A percentile compares a stretch with the other conserved stretches of the same genome.
Conservation (phyloP, 179 eudicot species). For the Sideroxylon spinosum region DNA sequence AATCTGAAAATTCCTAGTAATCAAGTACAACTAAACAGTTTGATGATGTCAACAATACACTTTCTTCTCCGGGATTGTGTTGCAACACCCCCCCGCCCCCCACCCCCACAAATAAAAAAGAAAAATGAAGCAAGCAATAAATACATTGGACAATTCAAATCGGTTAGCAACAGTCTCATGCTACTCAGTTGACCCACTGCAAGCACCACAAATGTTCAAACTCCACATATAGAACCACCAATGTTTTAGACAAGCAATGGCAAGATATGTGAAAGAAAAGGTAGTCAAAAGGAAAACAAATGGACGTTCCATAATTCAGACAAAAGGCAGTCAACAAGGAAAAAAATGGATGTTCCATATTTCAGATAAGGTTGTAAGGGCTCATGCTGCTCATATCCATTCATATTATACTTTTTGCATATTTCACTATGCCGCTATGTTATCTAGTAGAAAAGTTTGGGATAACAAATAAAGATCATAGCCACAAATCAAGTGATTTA, state of each 20-base stretch:
- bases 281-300: too few relatives aligned
- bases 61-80: background rate
- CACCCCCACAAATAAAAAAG: too few relatives aligned
- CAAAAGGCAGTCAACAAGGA: too few relatives aligned
- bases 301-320: too few relatives aligned
- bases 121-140: background rate
- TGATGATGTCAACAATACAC: conserved; percentile 4
- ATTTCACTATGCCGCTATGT: background rate
- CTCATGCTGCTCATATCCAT: too few relatives aligned
- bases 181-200: background rate
- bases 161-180: background rate
- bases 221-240: background rate
- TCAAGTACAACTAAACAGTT: background rate
- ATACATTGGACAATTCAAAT: background rate
- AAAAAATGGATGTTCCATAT: too few relatives aligned
- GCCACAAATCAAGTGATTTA: background rate
- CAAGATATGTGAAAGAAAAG: too few relatives aligned
- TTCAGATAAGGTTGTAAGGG: too few relatives aligned
- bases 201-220: conserved; percentile 1
- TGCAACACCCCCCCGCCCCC: too few relatives aligned
- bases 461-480: background rate
- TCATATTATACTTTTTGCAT: too few relatives aligned
- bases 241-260: too few relatives aligned
- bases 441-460: background rate
- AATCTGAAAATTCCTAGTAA: background rate